phyloP scores from a whole-genome alignment of 2,329 filamentous ascomycete genomes.

The Botrytis hyacinthi region DNA sequence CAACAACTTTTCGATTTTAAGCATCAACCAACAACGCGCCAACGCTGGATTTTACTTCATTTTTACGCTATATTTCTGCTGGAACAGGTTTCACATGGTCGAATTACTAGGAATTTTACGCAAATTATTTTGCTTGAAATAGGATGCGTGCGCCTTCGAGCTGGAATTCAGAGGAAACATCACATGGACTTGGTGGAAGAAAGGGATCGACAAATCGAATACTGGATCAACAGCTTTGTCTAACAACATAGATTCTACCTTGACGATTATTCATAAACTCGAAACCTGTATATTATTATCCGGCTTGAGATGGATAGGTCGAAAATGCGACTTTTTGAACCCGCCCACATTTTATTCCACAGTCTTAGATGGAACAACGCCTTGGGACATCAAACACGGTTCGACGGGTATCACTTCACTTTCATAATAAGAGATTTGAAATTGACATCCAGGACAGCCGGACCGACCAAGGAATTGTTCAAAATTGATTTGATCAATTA shows the following conservation, averaged over 20 bases:
- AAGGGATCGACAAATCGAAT: not conserved
- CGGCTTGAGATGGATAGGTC: not conserved
- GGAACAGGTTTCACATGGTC: not conserved
- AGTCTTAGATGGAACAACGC: not conserved
- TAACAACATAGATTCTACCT: not conserved
- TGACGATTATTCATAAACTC: not conserved
- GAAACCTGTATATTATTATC: not conserved
- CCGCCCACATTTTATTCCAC: not conserved
- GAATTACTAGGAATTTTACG: not conserved
- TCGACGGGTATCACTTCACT: not conserved
- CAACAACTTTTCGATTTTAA: not conserved
- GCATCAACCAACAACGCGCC: not conserved
- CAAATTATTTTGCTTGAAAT: not conserved
- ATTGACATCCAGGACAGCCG: not conserved
- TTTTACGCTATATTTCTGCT: not conserved
- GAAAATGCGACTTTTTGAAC: not conserved
- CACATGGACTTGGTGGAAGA: not conserved
- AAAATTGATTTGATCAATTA: not conserved
- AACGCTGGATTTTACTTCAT: not conserved
- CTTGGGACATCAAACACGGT: not conserved
- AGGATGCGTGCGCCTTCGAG: not conserved
- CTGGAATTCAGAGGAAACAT: not conserved
- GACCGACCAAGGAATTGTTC: not conserved
- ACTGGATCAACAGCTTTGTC: not conserved
- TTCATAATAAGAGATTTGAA: not conserved